Evolutionary conservation across 2,329 filamentous ascomycete genomes (phyloP).

Genomic region (Aschersonia sp.): DNA sequence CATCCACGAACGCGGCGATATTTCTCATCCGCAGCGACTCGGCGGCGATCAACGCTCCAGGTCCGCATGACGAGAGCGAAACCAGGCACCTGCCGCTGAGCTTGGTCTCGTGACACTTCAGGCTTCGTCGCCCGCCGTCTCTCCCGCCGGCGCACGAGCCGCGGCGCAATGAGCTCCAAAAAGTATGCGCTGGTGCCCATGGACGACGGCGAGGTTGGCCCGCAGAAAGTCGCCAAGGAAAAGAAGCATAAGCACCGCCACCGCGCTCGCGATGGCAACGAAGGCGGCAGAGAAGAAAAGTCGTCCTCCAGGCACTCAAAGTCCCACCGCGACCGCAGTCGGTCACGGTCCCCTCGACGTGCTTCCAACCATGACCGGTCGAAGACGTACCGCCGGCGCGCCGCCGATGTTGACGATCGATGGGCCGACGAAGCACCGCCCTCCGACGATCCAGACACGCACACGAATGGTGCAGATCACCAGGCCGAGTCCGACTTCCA

Average conservation of each 20-base stretch:
- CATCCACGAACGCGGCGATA: too few species aligned
- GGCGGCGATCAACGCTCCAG: too few species aligned
- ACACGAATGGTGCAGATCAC: constrained; percentile 23
- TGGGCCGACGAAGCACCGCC: constrained; percentile 66
- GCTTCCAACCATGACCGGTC: constrained; percentile 16
- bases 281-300: constrained; percentile 16
- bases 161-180: constrained; percentile 33
- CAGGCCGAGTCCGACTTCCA: constrained; percentile 38
- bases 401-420: constrained; percentile 52
- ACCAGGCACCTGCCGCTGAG: too few species aligned
- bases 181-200: constrained; percentile 54
- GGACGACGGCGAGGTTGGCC: constrained; percentile 47
- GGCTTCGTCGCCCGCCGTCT: not conserved
- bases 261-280: constrained; percentile 18
- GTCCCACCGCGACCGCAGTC: constrained; percentile 14
- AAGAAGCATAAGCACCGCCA: constrained; percentile 29
- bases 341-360: constrained; percentile 17
- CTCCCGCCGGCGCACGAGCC: not conserved
- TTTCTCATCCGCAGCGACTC: too few species aligned
- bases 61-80: too few species aligned
- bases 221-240: constrained; percentile 34
- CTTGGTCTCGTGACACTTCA: too few species aligned
- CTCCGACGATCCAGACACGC: constrained; percentile 21
- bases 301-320: constrained; percentile 12
- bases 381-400: constrained; percentile 27